Conservation (phyloP, 1,284 basidiomycete genomes). For the Pseudozyma tsukubaensis region DNA sequence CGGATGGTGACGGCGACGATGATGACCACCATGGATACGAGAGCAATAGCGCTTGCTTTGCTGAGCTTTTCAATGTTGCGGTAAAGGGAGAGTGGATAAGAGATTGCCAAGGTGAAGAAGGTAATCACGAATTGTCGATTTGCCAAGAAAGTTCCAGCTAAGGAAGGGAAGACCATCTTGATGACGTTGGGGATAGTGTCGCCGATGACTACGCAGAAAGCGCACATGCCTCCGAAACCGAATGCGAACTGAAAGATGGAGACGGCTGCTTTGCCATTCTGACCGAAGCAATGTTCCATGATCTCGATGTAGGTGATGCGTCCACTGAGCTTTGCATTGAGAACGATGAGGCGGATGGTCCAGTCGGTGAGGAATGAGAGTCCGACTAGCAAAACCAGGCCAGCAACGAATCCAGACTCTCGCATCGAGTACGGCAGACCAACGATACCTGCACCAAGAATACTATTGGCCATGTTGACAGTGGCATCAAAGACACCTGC, state of each 20-base stretch:
- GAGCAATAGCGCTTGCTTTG: conserved; percentile 83
- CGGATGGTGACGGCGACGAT: conserved; percentile 87
- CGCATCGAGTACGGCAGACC: conserved; percentile 87
- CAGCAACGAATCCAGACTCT: conserved; percentile 91
- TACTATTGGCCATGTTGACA: conserved; percentile 95
- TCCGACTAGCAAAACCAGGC: conserved; percentile 81
- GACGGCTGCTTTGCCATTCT: conserved; percentile 77
- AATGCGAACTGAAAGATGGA: conserved; percentile 98
- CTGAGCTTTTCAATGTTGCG: conserved; percentile 97
- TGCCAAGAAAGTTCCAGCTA: conserved; percentile 81
- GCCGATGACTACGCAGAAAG: conserved; percentile 72
- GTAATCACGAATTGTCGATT: conserved; percentile 83
- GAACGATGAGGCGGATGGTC: conserved; percentile 91
- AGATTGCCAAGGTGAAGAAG: conserved; percentile 73
- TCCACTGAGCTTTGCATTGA: conserved; percentile 95
- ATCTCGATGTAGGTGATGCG: conserved; percentile 93
- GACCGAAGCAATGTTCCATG: conserved; percentile 94
- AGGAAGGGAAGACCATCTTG: conserved; percentile 83
- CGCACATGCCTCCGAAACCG: conserved; percentile 85
- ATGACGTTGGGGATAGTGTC: conserved; percentile 96
- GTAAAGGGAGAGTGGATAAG: conserved; percentile 93
- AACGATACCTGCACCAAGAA: conserved; percentile 84
- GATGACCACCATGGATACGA: conserved; percentile 91
- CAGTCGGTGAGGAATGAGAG: conserved; percentile 91
- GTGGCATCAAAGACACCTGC: conserved; percentile 85